These are phyloP conservation scores for Fonsecaea pugnacius DNA, from an alignment of 2,329 filamentous ascomycete species.

Conservation along the genomic window DNA sequence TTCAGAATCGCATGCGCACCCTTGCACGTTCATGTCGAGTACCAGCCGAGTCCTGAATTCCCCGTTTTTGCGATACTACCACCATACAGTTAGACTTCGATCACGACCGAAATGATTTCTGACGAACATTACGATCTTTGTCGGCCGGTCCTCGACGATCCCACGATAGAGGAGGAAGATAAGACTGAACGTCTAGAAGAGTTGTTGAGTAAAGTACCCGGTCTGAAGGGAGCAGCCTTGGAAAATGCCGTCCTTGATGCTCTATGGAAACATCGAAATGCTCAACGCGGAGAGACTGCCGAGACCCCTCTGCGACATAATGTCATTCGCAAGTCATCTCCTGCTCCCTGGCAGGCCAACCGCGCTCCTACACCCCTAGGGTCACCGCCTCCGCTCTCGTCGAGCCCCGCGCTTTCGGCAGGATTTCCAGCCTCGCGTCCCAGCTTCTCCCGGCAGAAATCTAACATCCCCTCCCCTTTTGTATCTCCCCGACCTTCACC, in stretches of 20 bases:
- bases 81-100: conserved; percentile 11
- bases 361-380: conserved; percentile 76
- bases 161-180: conserved; percentile 85
- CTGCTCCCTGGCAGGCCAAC: conserved; percentile 85
- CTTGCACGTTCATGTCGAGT: conserved; percentile 23
- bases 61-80: background rate
- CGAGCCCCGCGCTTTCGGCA: conserved; percentile 76
- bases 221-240: conserved; percentile 73
- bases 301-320: conserved; percentile 86
- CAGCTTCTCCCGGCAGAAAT: conserved; percentile 65
- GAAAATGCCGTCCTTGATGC: conserved; percentile 91
- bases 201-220: conserved; percentile 77
- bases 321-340: conserved; percentile 85
- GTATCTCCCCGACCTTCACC: conserved; percentile 92
- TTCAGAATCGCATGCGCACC: background rate
- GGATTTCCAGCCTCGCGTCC: conserved; percentile 75
- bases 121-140: conserved; percentile 92
- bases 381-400: conserved; percentile 78
- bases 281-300: conserved; percentile 60
- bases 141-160: conserved; percentile 82
- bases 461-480: conserved; percentile 70
- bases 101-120: conserved; percentile 70
- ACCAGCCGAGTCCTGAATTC: background rate
- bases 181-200: conserved; percentile 91
- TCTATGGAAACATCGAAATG: conserved; percentile 71